Evolutionary conservation across 31 red algal species (phyloP).

Genomic region (Pterothamnion heteromorphum): DNA sequence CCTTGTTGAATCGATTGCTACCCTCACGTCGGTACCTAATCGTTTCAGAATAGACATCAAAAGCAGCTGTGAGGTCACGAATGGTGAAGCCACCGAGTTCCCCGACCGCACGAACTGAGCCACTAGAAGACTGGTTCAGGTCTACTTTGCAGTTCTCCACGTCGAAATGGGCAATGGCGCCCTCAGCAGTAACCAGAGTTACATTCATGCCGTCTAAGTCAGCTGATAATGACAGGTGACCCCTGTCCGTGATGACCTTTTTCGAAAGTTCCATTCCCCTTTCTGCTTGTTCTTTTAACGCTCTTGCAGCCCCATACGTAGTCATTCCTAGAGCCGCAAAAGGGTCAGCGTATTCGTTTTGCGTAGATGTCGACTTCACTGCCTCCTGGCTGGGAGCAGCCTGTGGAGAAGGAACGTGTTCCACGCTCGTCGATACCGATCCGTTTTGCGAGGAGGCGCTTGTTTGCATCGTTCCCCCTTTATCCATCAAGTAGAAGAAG

Average conservation of each 20-base stretch:
- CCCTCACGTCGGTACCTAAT: constrained; percentile 63
- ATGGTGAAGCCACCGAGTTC: constrained; percentile 69
- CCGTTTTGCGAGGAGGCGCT: too few relatives aligned
- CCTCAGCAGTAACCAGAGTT: constrained; percentile 70
- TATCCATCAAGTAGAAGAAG: constrained; percentile 71
- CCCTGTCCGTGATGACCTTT: constrained; percentile 62
- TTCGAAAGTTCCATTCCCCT: constrained; percentile 72
- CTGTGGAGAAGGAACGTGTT: too few relatives aligned
- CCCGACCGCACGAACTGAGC: constrained; percentile 62
- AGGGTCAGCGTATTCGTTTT: constrained; percentile 67
- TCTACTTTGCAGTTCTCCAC: constrained; percentile 57
- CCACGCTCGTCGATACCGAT: too few relatives aligned
- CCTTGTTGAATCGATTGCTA: not conserved
- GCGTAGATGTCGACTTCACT: too few relatives aligned
- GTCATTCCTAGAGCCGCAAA: constrained; percentile 80
- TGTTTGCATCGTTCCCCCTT: too few relatives aligned
- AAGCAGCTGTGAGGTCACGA: constrained; percentile 74
- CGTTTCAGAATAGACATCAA: constrained; percentile 71
- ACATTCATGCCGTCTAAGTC: constrained; percentile 69
- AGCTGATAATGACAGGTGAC: constrained; percentile 55
- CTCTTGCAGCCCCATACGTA: constrained; percentile 65
- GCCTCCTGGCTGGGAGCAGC: too few relatives aligned
- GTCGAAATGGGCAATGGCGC: constrained; percentile 68
- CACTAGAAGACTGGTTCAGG: constrained; percentile 57
- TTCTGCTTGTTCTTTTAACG: constrained; percentile 64